phyloP scores from a whole-genome alignment of 2,329 filamentous ascomycete species.

The Fusarium sp. region DNA sequence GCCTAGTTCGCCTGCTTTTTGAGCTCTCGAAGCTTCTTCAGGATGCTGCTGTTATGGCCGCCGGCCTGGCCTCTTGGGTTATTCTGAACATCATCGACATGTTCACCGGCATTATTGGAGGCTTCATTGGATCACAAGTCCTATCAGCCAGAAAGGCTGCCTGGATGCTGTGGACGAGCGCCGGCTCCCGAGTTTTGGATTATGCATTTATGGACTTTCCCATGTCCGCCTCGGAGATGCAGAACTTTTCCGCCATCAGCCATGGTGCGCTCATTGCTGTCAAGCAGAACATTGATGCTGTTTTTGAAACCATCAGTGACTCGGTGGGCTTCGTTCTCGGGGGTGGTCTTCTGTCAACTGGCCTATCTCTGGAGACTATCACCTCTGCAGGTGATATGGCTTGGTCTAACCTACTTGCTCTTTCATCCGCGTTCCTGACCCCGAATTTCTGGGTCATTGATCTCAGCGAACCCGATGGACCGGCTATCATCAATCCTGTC shows the following conservation, averaged over 20 bases:
- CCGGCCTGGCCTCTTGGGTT: constrained; percentile 65
- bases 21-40: constrained; percentile 82
- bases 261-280: constrained; percentile 75
- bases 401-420: constrained; percentile 31
- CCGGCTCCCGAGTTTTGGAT: constrained; percentile 61
- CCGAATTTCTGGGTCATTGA: constrained; percentile 71
- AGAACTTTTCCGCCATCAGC: constrained; percentile 81
- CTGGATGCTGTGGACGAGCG: constrained; percentile 57
- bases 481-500: constrained; percentile 62
- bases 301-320: constrained; percentile 55
- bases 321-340: constrained; percentile 58
- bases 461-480: constrained; percentile 58
- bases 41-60: constrained; percentile 76
- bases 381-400: constrained; percentile 18
- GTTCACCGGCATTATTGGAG: constrained; percentile 51
- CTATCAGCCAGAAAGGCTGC: constrained; percentile 53
- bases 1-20: constrained; percentile 79
- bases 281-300: constrained; percentile 62
- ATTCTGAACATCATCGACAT: constrained; percentile 55
- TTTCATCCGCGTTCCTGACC: constrained; percentile 51
- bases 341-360: constrained; percentile 52
- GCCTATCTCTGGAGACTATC: constrained; percentile 22
- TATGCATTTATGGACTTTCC: constrained; percentile 64
- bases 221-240: constrained; percentile 72
- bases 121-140: constrained; percentile 46